Evolutionary conservation across 2,329 filamentous ascomycete species (phyloP), one percentile per base, ranked within the genome.

Genomic region (Akanthomyces lecanii): DNA sequence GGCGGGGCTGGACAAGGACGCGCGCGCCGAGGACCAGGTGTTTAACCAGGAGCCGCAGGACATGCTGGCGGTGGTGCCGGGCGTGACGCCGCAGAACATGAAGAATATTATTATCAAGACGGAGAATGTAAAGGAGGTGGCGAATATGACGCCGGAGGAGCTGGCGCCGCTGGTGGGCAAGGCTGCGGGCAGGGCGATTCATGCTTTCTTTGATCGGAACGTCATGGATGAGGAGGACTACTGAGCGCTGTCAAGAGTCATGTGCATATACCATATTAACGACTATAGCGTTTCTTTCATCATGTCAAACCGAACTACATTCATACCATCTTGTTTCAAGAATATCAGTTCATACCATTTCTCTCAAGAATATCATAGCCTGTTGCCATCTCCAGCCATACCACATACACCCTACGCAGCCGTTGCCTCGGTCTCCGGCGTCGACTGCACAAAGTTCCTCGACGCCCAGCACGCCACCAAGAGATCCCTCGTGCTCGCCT

Each of bases 1-100:
- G 64, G 85, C 93, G 2, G 95, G 95, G 0, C 79, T 99, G 80
- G 67, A 78, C 63, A 73, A 72, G 66, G 75, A 76, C 63, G 80
- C 85, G 73, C 81, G 78, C 70, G 84, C 81, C 2, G 87, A 87
- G 64, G 83, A 89, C 68, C 85, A 91, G 69, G 86, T 82, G 0
- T 97, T 96, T 71, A 96, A 92, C 69, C 85, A 89, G 65, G 87
- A 91, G 69, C 91, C 92, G 33, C 91, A 96, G 76, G 94, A 98
- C 72, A 96, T 98, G 91, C 77, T 99, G 66, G 81, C 89, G 33
- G 84, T 86, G 1, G 88, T 98, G 14, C 95, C 95, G 0, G 95
- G 95, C 0, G 85, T 98, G 16, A 94, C 86, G 40, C 87, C 88
- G 12, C 89, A 91, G 76, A 92, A 91, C 65, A 81, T 96, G 40